Base-by-base conservation (phyloP, 495 filamentous ascomycete species). In the Neurospora sp. region DNA sequence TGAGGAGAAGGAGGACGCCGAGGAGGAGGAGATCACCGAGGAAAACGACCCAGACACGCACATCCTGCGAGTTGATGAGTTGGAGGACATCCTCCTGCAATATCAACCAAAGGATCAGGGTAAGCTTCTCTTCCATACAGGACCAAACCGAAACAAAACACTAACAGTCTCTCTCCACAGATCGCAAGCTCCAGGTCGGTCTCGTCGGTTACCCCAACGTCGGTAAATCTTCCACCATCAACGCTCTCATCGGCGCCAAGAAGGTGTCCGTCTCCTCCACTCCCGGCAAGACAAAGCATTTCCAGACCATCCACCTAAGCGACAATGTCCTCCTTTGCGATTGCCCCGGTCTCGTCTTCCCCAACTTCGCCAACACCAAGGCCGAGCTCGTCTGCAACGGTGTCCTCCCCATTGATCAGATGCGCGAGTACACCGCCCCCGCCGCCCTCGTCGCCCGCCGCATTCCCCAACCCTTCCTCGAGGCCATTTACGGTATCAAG, bases 121-220 rank as follows among this genome's bases (percentile, higher is more conserved):
- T 89, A 80, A 76, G 82, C 75, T 31, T 20, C 0, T 27, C 5
- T 27, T 3, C 5, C 11, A 7, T 3, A 9, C 54, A 8, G 0
- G 14, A 20, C 23, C 2, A 9, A 4, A 31, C 6, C 16, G 7
- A 5, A 14, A 37, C 54, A 69, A 69, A 35, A 7, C 14, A 39
- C 73, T 75, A 39, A 75, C 69, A 40, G 23, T 71, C 6, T 39
- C 31, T 9, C 14, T 46, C 0, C 11, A 74, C 84, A 14, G 85
- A 88, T 12, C 87, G 87, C 75, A 98, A 95, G 80, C 91, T 93
- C 20, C 88, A 91, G 73, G 96, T 99, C 77, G 96, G 96, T 75
- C 87, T 99, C 16, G 96, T 99, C 71, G 96, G 96, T 39, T 99
- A 99, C 84, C 96, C 96, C 75, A 99, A 99, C 83, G 96, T 98